phyloP scores from a whole-genome alignment of 768 basidiomycete species.

The Agaricus sinodeliciosus region DNA sequence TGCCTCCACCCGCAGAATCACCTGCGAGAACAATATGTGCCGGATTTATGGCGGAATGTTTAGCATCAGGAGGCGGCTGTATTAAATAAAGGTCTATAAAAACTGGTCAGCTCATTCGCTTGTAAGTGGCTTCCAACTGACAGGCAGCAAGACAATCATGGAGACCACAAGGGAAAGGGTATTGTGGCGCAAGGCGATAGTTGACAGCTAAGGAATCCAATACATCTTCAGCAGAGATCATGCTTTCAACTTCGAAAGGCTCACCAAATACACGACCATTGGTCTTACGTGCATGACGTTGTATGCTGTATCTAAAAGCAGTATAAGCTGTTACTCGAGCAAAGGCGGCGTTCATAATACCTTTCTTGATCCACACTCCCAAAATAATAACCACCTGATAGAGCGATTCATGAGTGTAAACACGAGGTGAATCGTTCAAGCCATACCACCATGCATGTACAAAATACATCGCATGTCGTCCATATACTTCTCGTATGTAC shows the following conservation, averaged over 20 bases:
- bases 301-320: slow-evolving; percentile 54
- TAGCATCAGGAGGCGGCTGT: slow-evolving; percentile 71
- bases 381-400: slow-evolving; percentile 74
- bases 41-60: slow-evolving; percentile 77
- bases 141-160: slow-evolving; percentile 89
- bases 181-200: slow-evolving; percentile 90
- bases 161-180: slow-evolving; percentile 90
- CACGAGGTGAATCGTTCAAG: not conserved
- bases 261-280: slow-evolving; percentile 82
- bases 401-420: not conserved
- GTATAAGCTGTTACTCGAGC: not conserved
- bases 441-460: slow-evolving; percentile 69
- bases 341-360: slow-evolving; percentile 19
- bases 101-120: not conserved
- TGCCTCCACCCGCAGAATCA: slow-evolving; percentile 90
- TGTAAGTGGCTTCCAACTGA: slow-evolving; percentile 25
- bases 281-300: slow-evolving; percentile 87
- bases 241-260: slow-evolving; percentile 12
- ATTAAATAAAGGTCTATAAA: slow-evolving; percentile 78
- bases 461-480: slow-evolving; percentile 82
- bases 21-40: slow-evolving; percentile 80
- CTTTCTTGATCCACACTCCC: slow-evolving; percentile 76
- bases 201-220: slow-evolving; percentile 50
- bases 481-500: slow-evolving; percentile 61
- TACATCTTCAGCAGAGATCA: slow-evolving; percentile 1